phyloP scores from a whole-genome alignment of 140 eudicot genomes.

The Ambrosia hybrid region DNA sequence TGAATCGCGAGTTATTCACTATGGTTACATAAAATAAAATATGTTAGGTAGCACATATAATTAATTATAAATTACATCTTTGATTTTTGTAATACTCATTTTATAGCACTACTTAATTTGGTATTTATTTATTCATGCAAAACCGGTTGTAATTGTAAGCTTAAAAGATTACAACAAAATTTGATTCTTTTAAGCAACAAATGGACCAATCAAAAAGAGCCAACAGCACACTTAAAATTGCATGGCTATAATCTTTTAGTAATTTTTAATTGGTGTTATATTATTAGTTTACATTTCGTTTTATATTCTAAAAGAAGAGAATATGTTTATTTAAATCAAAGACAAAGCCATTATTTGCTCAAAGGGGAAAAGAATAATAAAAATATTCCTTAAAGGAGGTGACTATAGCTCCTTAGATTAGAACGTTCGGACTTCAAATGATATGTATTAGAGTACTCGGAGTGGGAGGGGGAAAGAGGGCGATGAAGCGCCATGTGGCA shows the following conservation, averaged over 20 bases:
- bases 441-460: not conserved
- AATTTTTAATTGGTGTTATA: constrained; percentile 17
- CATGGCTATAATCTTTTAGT: constrained; percentile 29
- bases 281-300: not conserved
- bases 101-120: not conserved
- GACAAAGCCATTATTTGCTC: constrained; percentile 27
- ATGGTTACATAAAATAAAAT: too few relatives aligned
- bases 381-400: constrained; percentile 28
- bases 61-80: not conserved
- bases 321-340: constrained; percentile 30
- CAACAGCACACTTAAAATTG: constrained; percentile 23
- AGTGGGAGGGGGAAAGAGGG: too few relatives aligned
- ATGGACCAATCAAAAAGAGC: constrained; percentile 27
- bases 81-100: not conserved
- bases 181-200: not conserved
- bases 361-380: constrained; percentile 24
- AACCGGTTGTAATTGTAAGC: constrained; percentile 6
- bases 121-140: not conserved
- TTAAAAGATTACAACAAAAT: constrained; percentile 1
- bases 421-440: not conserved
- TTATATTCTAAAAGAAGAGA: constrained; percentile 9
- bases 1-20: too few relatives aligned
- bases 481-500: too few relatives aligned
- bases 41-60: not conserved
- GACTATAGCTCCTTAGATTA: not conserved